Evolutionary conservation across 176 grass and related monocot genomes (phyloP).

Genomic region (Rhipidocladum racemiflorum): DNA sequence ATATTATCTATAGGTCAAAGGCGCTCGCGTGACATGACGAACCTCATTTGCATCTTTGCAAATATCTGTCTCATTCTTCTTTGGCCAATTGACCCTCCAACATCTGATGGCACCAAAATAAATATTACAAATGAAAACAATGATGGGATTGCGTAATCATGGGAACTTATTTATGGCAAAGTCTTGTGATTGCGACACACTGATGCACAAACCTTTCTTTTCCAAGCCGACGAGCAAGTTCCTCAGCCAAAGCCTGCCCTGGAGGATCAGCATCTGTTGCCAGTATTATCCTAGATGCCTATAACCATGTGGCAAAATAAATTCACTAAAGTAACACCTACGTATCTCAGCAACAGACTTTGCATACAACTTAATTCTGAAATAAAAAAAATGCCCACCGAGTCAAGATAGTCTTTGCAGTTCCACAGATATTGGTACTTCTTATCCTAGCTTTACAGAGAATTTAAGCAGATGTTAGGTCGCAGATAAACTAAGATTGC

Average conservation of each 20-base stretch:
- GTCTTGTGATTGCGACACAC: slow-evolving; percentile 10
- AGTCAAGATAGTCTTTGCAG: slow-evolving; percentile 82
- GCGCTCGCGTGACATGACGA: slow-evolving; percentile 10
- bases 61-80: slow-evolving; percentile 57
- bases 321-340: slow-evolving; percentile 16
- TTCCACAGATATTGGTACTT: slow-evolving; percentile 91
- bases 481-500: slow-evolving; percentile 9
- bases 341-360: not conserved
- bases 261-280: slow-evolving; percentile 75
- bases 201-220: slow-evolving; percentile 83
- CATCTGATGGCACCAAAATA: slow-evolving; percentile 59
- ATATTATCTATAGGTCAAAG: not conserved
- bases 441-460: slow-evolving; percentile 90
- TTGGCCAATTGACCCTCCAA: slow-evolving; percentile 94
- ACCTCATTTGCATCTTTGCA: slow-evolving; percentile 99
- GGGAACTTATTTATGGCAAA: slow-evolving; percentile 8
- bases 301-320: slow-evolving; percentile 10
- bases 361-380: not conserved
- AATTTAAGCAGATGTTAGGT: slow-evolving; percentile 52
- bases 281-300: slow-evolving; percentile 98
- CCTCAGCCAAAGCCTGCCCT: slow-evolving; percentile 90
- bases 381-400: slow-evolving; percentile 51
- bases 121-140: slow-evolving; percentile 23
- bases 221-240: slow-evolving; percentile 88
- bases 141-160: not conserved